Evolutionary conservation across 495 filamentous ascomycete species (phyloP).

Genomic region (Penicillium robsamsonii): DNA sequence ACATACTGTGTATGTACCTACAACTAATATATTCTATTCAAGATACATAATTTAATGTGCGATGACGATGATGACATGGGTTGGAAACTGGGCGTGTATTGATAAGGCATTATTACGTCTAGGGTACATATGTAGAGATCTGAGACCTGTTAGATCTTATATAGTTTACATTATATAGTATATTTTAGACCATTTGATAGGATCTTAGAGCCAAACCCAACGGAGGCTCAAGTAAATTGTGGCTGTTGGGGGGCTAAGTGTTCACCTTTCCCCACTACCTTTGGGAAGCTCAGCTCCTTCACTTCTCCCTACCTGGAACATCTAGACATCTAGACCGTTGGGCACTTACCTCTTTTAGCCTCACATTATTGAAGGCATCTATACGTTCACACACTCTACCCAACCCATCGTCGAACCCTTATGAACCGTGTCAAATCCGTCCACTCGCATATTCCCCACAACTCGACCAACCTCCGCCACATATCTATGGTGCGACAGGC

Average conservation of each 20-base stretch:
- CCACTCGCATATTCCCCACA: slow-evolving; percentile 35
- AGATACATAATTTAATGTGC: slow-evolving; percentile 1
- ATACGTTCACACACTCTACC: background rate
- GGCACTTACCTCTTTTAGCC: background rate
- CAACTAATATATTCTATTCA: background rate
- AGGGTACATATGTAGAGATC: background rate
- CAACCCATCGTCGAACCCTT: slow-evolving; percentile 16
- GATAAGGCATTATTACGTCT: background rate
- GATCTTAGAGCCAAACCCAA: background rate
- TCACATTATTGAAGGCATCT: background rate
- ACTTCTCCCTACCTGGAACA: background rate
- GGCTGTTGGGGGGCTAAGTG: slow-evolving; percentile 3
- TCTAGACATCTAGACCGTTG: slow-evolving; percentile 2
- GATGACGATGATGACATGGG: slow-evolving; percentile 13
- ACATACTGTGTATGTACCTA: too few species aligned
- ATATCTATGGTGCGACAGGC: slow-evolving; percentile 47
- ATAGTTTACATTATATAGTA: background rate
- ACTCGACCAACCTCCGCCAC: slow-evolving; percentile 35
- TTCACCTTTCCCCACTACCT: slow-evolving; percentile 11
- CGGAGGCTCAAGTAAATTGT: slow-evolving; percentile 3
- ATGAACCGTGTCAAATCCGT: slow-evolving; percentile 34
- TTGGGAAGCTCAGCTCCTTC: slow-evolving; percentile 9
- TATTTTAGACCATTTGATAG: background rate
- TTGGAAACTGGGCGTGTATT: background rate
- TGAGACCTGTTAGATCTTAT: background rate